Evolutionary conservation across 208 protist species (phyloP), one percentile per base, ranked within the genome.

Genomic region (Wallacemonas sp.): DNA sequence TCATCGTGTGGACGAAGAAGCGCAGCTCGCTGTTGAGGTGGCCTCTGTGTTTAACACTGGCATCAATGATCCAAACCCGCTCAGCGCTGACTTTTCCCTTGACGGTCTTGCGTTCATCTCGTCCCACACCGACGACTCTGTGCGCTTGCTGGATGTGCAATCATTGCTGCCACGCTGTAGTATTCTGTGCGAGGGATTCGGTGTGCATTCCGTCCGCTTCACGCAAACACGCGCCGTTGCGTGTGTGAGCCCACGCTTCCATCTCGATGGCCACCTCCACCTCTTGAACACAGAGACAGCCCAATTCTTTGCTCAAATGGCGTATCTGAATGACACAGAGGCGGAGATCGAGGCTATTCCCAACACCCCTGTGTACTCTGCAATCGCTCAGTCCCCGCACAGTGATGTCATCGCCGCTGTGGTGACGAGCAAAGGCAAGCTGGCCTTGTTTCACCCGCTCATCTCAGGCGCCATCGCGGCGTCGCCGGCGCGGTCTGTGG

Each of bases 201-300:
- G 86, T 24, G 77, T 91, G 26, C 82, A 89, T 64, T 66, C 44
- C 6, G 77, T 87, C 9, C 66, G 66, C 44, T 95, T 86, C 64
- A 95, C 90, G 17, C 84, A 91, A 44, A 87, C 84, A 19, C 77
- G 45, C 44, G 56, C 69, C 11, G 80, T 91, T 11, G 72, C 88
- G 2, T 89, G 79, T 51, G 78, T 95, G 1, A 78, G 80, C 1
- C 86, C 90, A 15, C 84, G 86, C 24, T 76, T 81, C 39, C 72
- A 72, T 45, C 63, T 82, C 3, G 90, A 95, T 42, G 90, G 90
- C 27, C 86, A 95, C 55, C 62, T 95, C 62, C 85, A 95, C 66
- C 70, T 95, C 2, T 61, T 93, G 1, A 91, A 89, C 61, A 70
- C 81, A 24, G 82, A 81, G 44, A 83, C 84, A 6, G 83, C 82